Evolutionary conservation across 495 filamentous ascomycete genomes (phyloP).

Genomic region (Thermothielavioides terrestris): DNA sequence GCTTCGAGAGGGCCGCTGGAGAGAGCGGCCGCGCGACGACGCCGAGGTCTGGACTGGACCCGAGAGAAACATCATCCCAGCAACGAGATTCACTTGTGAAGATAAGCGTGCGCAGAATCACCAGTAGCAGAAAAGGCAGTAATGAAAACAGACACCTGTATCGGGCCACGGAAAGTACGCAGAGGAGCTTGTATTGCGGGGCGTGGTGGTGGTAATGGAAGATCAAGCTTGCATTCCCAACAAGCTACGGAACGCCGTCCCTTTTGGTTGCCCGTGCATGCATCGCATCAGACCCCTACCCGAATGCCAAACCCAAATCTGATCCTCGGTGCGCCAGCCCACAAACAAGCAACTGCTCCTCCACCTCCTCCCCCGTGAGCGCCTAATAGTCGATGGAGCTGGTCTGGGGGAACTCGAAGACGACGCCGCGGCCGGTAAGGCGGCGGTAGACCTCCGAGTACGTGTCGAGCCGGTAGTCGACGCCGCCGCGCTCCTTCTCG

Average conservation of each 20-base stretch:
- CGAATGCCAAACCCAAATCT: conserved; percentile 26
- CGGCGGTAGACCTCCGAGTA: conserved; percentile 98
- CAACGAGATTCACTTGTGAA: conserved; percentile 1
- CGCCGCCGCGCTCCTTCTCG: conserved; percentile 98
- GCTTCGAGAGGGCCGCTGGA: conserved; percentile 12
- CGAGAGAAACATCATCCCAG: conserved; percentile 18
- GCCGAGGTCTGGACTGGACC: conserved; percentile 36
- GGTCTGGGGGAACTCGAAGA: conserved; percentile 94
- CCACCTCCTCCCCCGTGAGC: not conserved
- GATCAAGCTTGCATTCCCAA: conserved; percentile 26
- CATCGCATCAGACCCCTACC: conserved; percentile 24
- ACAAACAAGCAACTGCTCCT: conserved; percentile 24
- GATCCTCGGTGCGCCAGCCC: conserved; percentile 18
- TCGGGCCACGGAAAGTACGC: not conserved
- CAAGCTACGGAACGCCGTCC: conserved; percentile 35
- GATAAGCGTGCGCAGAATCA: not conserved
- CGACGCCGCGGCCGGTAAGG: conserved; percentile 85
- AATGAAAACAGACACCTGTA: not conserved
- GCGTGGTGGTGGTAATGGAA: conserved; percentile 7
- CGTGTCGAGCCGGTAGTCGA: conserved; percentile 97
- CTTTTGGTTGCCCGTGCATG: conserved; percentile 26
- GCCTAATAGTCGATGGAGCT: conserved; percentile 64
- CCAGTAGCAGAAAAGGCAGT: not conserved
- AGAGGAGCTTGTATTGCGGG: conserved; percentile 15
- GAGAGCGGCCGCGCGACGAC: conserved; percentile 35